These are phyloP conservation scores for Corchorus olitorius DNA, from an alignment of 345 rosid species.

Conservation along the genomic window DNA sequence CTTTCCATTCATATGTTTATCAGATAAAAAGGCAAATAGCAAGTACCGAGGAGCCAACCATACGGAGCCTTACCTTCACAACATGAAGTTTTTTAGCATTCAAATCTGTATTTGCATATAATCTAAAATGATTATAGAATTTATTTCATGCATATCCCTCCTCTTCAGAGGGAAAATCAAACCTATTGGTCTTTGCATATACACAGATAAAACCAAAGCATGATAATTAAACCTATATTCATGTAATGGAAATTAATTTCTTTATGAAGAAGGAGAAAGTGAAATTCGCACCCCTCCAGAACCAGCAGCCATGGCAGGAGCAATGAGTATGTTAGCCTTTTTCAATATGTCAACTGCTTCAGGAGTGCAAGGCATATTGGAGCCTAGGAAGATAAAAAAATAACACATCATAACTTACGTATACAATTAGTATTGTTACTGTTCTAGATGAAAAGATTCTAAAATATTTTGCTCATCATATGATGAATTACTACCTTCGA, in stretches of 20 bases:
- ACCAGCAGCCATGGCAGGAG: constrained; percentile 98
- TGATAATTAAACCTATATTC: background rate
- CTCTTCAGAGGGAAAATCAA: background rate
- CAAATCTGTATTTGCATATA: background rate
- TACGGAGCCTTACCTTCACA: background rate
- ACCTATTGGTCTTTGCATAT: background rate
- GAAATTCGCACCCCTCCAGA: constrained; percentile 86
- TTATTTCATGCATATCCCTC: background rate
- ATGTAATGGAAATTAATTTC: constrained; percentile 10
- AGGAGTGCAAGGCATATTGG: constrained; percentile 96
- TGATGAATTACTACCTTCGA: constrained; percentile 69
- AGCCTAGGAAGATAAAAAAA: constrained; percentile 49
- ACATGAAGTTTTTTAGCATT: background rate
- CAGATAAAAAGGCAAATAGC: too few species aligned
- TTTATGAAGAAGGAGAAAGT: constrained; percentile 3
- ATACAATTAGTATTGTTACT: background rate
- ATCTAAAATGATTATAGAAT: background rate
- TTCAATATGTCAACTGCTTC: constrained; percentile 90
- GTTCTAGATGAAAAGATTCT: background rate
- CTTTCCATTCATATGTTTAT: too few species aligned
- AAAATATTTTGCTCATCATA: constrained; percentile 16
- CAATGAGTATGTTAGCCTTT: constrained; percentile 84
- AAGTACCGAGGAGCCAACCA: too few species aligned
- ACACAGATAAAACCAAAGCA: background rate
- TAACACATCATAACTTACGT: background rate